Base-by-base conservation (phyloP, 2,329 filamentous ascomycete genomes). In the Chrysoporthe austroafricana region DNA sequence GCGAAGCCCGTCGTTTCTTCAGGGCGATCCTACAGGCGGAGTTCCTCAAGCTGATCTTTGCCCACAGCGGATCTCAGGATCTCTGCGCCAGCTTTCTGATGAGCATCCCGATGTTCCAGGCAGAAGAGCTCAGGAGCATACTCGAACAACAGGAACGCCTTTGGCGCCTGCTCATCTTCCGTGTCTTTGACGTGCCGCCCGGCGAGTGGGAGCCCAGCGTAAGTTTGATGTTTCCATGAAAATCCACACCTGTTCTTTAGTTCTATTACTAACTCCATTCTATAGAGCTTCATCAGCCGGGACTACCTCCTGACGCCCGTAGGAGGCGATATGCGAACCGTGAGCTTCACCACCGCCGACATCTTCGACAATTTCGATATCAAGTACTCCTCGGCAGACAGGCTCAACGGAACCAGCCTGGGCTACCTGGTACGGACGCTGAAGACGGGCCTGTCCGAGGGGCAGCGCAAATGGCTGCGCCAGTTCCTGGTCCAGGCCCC, bases 391-490 rank as follows among this genome's bases (percentile, higher is more conserved):
- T 6, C 36, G 36, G 36, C 36, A 39, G 6, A 9, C 6, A 39
- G 50, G 9, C 50, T 54, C 21, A 54, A 54, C 50, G 50, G 21
- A 2, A 54, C 50, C 50, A 54, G 50, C 50, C 50, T 54, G 50
- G 50, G 50, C 50, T 21, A 32, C 50, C 50, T 54, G 26, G 11
- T 32, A 21, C 50, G 14, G 21, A 54, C 50, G 4, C 21, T 54
- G 21, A 32, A 13, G 50, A 8, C 21, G 11, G 1, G 13, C 4
- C 50, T 26, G 21, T 16, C 21, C 21, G 13, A 6, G 21, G 2
- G 5, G 21, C 4, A 50, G 7, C 21, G 46, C 18, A 11, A 9
- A 26, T 3, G 32, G 26, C 21, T 54, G 9, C 48, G 48, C 11
- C 50, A 14, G 21, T 54, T 32, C 50, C 21, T 54, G 5, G 26